phyloP scores from a whole-genome alignment of 345 rosid species.

The Moricandia moricandioides region DNA sequence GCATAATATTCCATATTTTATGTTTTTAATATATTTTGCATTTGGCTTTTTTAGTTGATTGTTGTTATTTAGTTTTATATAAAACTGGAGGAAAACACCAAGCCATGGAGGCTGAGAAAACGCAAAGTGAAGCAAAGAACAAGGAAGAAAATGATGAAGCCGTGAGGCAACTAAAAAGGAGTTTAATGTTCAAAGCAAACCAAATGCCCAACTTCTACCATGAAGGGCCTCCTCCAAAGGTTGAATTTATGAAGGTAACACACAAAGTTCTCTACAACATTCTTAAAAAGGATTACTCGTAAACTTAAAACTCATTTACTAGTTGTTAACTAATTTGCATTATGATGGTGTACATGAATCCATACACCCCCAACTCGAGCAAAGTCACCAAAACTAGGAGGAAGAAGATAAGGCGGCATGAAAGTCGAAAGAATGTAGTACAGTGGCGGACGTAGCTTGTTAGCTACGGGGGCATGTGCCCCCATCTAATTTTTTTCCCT shows the following conservation, averaged over 20 bases:
- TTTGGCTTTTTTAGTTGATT: slow-evolving; percentile 12
- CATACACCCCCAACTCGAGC: slow-evolving; percentile 90
- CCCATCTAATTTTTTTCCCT: no score
- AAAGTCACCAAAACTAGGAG: slow-evolving; percentile 74
- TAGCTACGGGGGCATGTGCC: no score
- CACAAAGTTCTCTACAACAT: slow-evolving; percentile 32
- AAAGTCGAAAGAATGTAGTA: slow-evolving; percentile 39
- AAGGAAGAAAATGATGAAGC: slow-evolving; percentile 89
- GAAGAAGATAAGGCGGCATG: slow-evolving; percentile 41
- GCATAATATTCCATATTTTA: not conserved
- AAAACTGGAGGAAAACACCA: slow-evolving; percentile 76
- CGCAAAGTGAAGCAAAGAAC: slow-evolving; percentile 65
- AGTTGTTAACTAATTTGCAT: slow-evolving; percentile 3
- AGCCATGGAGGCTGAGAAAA: slow-evolving; percentile 75
- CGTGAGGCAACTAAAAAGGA: slow-evolving; percentile 72
- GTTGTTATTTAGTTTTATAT: slow-evolving; percentile 54
- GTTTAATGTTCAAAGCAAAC: slow-evolving; percentile 68
- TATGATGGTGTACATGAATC: slow-evolving; percentile 5
- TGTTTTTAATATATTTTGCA: not conserved
- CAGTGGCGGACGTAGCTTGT: no score
- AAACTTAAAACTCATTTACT: not conserved
- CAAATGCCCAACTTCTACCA: slow-evolving; percentile 87
- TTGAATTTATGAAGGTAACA: slow-evolving; percentile 77
- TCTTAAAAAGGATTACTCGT: not conserved
- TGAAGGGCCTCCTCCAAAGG: slow-evolving; percentile 86